A percentile compares a stretch with the other conserved stretches of the same genome.
These are phyloP conservation scores for Aureococcus anophagefferens DNA, from an alignment of 108 stramenopile genomes.

Conservation along the genomic window DNA sequence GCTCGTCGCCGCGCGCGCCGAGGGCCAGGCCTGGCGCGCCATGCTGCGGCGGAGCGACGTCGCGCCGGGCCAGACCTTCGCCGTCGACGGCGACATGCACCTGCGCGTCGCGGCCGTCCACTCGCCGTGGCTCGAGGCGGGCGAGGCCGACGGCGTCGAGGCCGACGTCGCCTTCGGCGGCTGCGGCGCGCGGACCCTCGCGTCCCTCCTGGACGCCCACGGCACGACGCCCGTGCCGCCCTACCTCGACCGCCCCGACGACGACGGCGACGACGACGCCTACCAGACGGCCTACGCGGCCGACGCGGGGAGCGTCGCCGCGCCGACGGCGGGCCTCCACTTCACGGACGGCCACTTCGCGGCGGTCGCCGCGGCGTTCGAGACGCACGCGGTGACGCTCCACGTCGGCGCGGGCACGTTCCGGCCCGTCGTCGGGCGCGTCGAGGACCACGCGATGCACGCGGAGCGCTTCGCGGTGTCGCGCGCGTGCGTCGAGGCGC, in stretches of 20 bases:
- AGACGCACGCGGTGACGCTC: slow-evolving; percentile 22
- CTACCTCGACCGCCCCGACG: slow-evolving; percentile 36
- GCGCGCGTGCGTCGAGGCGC: slow-evolving; percentile 21
- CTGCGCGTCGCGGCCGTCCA: slow-evolving; percentile 17
- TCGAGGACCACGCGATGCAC: slow-evolving; percentile 46
- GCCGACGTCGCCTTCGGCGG: slow-evolving; percentile 19
- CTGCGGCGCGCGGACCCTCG: slow-evolving; percentile 2
- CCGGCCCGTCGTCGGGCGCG: slow-evolving; percentile 31
- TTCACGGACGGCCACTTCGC: slow-evolving; percentile 36
- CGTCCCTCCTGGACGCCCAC: slow-evolving; percentile 20
- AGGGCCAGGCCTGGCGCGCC: slow-evolving; percentile 8
- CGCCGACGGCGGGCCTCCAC: slow-evolving; percentile 51
- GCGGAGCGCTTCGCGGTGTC: slow-evolving; percentile 35
- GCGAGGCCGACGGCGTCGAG: slow-evolving; percentile 34
- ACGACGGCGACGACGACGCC: slow-evolving; percentile 19
- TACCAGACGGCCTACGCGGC: slow-evolving; percentile 48
- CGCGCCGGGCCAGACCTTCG: slow-evolving; percentile 20
- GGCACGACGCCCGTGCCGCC: slow-evolving; percentile 49
- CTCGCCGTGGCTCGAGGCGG: slow-evolving; percentile 23
- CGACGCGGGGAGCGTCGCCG: slow-evolving; percentile 43
- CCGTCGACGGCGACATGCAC: slow-evolving; percentile 11
- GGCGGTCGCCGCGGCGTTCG: slow-evolving; percentile 18
- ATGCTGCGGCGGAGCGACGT: slow-evolving; percentile 25
- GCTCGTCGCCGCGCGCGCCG: not conserved
- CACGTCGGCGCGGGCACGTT: slow-evolving; percentile 55